Evolutionary conservation across 345 rosid genomes (phyloP), one percentile per base, ranked within the genome.

Genomic region (Trapa bicornis): DNA sequence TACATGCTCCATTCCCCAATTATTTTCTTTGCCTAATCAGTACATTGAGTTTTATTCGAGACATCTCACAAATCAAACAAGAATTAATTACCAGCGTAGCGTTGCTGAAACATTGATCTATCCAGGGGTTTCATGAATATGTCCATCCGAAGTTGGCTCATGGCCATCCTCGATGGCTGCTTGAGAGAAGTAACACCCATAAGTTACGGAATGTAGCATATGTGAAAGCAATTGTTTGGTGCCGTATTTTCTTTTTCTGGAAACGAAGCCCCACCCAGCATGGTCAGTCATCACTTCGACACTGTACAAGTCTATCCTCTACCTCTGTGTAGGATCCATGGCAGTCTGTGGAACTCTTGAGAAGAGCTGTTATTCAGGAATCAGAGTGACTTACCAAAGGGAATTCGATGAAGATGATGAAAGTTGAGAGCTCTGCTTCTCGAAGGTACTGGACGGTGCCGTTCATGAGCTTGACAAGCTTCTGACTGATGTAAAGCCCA

Each of bases 391-490:
- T 5, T 32, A 61, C 79, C 77, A 88, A 53, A 8, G 96, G 97
- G 64, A 88, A 82, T 72, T 85, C 93, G 22, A 88, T 14, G 29
- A 84, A 77, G 47, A 91, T 75, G 65, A 84, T 80, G 76, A 91
- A 91, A 52, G 88, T 82, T 61, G 93, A 83, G 61, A 68, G 78
- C 67, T 85, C 91, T 3, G 87, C 85, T 71, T 84, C 97, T 77
- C 97, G 77, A 17, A 88, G 76, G 68, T 88, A 91, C 76, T 81
- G 91, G 67, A 88, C 87, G 16, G 75, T 87, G 48, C 97, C 96
- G 57, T 84, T 84, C 96, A 91, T 86, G 69, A 86, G 75, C 79
- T 84, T 88, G 65, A 87, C 89, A 39, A 91, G 86, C 79, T 85
- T 88, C 79, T 85, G 87, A 70, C 80, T 77, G 39, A 88, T 80